Evolutionary conservation across 2,329 filamentous ascomycete genomes (phyloP).

Genomic region (Emmonsia crescens): DNA sequence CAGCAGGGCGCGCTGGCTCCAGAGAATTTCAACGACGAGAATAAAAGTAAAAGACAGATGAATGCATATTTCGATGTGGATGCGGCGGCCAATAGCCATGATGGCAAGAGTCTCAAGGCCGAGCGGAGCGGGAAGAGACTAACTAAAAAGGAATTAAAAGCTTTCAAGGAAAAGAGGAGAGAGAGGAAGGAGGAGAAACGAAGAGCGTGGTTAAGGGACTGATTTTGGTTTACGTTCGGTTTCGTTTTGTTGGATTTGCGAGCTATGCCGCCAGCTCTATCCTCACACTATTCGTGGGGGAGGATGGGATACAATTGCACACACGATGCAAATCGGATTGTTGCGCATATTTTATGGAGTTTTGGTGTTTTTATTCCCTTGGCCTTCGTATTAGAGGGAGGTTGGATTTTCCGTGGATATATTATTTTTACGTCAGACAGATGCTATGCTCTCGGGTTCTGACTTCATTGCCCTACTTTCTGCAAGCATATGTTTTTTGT

Average conservation of each 20-base stretch:
- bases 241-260: constrained; percentile 5
- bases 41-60: constrained; percentile 80
- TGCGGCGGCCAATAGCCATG: constrained; percentile 79
- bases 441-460: not conserved
- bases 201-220: constrained; percentile 81
- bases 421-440: not conserved
- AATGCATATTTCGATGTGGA: constrained; percentile 94
- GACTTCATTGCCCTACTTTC: not conserved
- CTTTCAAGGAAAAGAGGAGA: constrained; percentile 79
- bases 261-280: not conserved
- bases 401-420: not conserved
- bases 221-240: constrained; percentile 22
- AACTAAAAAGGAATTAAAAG: constrained; percentile 74
- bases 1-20: constrained; percentile 57
- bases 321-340: not conserved
- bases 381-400: not conserved
- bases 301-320: not conserved
- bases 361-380: not conserved
- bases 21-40: constrained; percentile 73
- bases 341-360: not conserved
- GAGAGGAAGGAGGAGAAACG: constrained; percentile 92
- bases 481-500: not conserved
- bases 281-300: not conserved
- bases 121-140: constrained; percentile 79
- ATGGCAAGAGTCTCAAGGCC: constrained; percentile 81